These are phyloP conservation scores for Knufia fluminis DNA, from an alignment of 2,329 filamentous ascomycete species.

Conservation along the genomic window DNA sequence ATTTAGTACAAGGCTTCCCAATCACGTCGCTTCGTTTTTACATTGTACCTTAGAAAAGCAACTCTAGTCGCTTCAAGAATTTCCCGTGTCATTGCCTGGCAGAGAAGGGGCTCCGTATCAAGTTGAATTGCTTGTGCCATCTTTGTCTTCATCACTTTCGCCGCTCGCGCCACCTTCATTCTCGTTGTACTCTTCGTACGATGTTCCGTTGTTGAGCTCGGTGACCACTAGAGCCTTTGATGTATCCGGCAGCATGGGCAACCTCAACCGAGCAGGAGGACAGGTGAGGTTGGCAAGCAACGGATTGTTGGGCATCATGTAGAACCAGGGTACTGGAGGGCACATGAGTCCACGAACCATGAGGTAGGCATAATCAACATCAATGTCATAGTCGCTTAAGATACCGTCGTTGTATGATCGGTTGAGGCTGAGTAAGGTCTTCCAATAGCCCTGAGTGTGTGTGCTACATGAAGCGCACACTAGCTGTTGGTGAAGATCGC, in stretches of 20 bases:
- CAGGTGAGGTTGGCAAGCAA: slow-evolving; percentile 1
- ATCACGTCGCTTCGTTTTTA: neutral
- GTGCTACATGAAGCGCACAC: neutral
- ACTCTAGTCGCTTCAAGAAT: neutral
- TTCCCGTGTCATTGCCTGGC: neutral
- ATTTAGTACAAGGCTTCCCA: slow-evolving; percentile 1
- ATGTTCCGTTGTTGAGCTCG: slow-evolving; percentile 2
- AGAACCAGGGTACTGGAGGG: slow-evolving; percentile 1
- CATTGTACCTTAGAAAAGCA: neutral
- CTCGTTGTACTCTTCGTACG: neutral
- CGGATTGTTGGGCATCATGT: slow-evolving; percentile 1
- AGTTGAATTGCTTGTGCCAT: neutral
- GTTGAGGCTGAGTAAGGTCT: slow-evolving; percentile 3
- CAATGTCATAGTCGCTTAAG: slow-evolving; percentile 1
- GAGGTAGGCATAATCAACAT: slow-evolving; percentile 1
- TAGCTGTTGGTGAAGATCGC: slow-evolving; percentile 2
- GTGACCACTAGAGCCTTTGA: slow-evolving; percentile 3
- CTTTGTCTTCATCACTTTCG: too few species aligned
- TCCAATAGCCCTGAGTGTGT: slow-evolving; percentile 3
- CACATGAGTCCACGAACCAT: slow-evolving; percentile 1
- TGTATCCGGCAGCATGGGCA: slow-evolving; percentile 1
- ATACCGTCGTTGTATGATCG: slow-evolving; percentile 3
- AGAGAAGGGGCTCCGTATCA: neutral
- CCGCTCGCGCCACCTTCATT: neutral
- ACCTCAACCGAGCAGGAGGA: slow-evolving; percentile 1